Conservation (phyloP, 2,329 filamentous ascomycete genomes). For the Aspergillus transmontanensis region DNA sequence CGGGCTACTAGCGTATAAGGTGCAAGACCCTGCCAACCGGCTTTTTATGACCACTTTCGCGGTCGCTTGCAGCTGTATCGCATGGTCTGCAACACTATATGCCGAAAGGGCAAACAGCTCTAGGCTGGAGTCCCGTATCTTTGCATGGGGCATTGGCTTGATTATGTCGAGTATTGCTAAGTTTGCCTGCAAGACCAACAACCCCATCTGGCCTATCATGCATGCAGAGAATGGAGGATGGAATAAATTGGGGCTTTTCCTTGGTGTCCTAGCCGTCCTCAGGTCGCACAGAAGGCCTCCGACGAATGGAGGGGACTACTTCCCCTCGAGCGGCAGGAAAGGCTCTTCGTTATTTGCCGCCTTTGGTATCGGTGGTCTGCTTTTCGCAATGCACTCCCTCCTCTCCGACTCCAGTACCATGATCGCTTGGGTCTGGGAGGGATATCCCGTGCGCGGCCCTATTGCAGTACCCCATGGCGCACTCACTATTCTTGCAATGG, state of each 20-base stretch:
- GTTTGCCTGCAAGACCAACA: constrained; percentile 92
- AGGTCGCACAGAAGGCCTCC: constrained; percentile 71
- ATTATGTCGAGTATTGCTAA: constrained; percentile 86
- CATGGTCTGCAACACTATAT: constrained; percentile 81
- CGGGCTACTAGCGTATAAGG: constrained; percentile 77
- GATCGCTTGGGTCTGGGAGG: constrained; percentile 98
- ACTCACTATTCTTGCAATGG: constrained; percentile 85
- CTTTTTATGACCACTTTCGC: constrained; percentile 81
- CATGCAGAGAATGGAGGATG: constrained; percentile 86
- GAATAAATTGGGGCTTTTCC: constrained; percentile 78
- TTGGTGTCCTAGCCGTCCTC: constrained; percentile 75
- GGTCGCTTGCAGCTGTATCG: constrained; percentile 76
- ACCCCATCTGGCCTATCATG: constrained; percentile 95
- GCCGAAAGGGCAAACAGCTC: constrained; percentile 73
- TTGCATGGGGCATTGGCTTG: constrained; percentile 79
- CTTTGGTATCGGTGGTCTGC: constrained; percentile 76
- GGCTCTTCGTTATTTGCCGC: constrained; percentile 73
- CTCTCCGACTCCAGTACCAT: constrained; percentile 98
- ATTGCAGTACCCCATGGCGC: constrained; percentile 88
- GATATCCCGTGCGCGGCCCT: constrained; percentile 86
- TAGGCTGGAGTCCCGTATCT: constrained; percentile 77
- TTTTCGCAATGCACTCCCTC: constrained; percentile 89
- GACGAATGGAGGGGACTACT: constrained; percentile 52
- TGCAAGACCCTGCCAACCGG: constrained; percentile 71
- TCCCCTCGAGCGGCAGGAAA: constrained; percentile 56